Conservation (phyloP, 2,329 filamentous ascomycete species). For the Trichoderma simmonsii region DNA sequence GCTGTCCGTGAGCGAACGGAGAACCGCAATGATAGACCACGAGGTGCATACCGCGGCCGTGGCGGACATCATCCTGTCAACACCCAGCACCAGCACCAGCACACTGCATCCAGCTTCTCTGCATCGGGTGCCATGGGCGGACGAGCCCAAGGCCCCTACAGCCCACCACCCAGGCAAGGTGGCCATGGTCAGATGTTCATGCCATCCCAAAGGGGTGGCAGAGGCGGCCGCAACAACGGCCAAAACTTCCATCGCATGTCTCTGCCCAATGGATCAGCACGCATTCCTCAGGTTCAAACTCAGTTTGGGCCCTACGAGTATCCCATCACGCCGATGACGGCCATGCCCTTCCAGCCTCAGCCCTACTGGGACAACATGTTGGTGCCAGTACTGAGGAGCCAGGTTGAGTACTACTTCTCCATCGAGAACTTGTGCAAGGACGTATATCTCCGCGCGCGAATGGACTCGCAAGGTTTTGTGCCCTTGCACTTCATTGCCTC, state of each 20-base stretch:
- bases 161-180: slow-evolving; percentile 44
- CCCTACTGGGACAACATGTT: slow-evolving; percentile 54
- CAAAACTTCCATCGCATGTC: slow-evolving; percentile 40
- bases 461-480: slow-evolving; percentile 95
- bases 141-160: slow-evolving; percentile 40
- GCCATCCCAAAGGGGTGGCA: slow-evolving; percentile 34
- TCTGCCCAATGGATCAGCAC: slow-evolving; percentile 35
- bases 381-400: slow-evolving; percentile 43
- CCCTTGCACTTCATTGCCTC: slow-evolving; percentile 71
- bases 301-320: slow-evolving; percentile 40
- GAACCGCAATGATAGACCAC: slow-evolving; percentile 39
- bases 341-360: slow-evolving; percentile 33
- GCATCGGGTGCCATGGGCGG: slow-evolving; percentile 35
- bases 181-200: slow-evolving; percentile 36
- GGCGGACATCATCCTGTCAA: slow-evolving; percentile 41
- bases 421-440: slow-evolving; percentile 95
- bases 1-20: slow-evolving; percentile 35
- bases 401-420: slow-evolving; percentile 93
- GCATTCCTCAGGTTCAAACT: slow-evolving; percentile 38
- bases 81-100: slow-evolving; percentile 36
- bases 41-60: slow-evolving; percentile 46
- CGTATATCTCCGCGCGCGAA: slow-evolving; percentile 78
- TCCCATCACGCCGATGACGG: slow-evolving; percentile 38
- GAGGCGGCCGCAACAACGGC: slow-evolving; percentile 34
- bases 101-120: slow-evolving; percentile 31